These are phyloP conservation scores for Carex myosuroides DNA, from an alignment of 176 grass and related monocot genomes.

Conservation along the genomic window DNA sequence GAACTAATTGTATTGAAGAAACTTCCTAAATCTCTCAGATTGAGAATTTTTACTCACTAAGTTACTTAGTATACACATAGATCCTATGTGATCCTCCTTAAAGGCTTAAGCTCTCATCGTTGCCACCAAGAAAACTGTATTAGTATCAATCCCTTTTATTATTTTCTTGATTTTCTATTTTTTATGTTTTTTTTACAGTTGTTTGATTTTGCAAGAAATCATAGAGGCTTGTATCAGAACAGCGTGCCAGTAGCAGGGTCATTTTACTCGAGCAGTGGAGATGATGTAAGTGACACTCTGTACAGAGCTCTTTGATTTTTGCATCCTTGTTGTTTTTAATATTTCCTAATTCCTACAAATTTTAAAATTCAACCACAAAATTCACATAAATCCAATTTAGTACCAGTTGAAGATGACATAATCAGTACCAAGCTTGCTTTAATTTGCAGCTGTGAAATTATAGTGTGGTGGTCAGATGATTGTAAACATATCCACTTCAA, in stretches of 20 bases:
- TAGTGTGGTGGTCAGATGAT: not conserved
- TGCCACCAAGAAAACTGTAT: not conserved
- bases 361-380: not conserved
- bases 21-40: not conserved
- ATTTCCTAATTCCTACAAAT: not conserved
- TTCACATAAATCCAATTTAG: not conserved
- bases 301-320: not conserved
- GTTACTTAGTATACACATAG: not conserved
- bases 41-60: not conserved
- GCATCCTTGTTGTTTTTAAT: not conserved
- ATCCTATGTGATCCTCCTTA: not conserved
- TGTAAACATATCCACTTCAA: not conserved
- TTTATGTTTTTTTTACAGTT: slow-evolving; percentile 30
- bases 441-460: not conserved
- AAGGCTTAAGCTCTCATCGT: not conserved
- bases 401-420: not conserved
- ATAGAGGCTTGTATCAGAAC: slow-evolving; percentile 52
- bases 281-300: slow-evolving; percentile 37
- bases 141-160: not conserved
- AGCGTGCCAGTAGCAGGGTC: slow-evolving; percentile 33
- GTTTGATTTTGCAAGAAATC: slow-evolving; percentile 53
- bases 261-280: slow-evolving; percentile 61
- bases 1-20: not conserved
- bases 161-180: slow-evolving; percentile 9
- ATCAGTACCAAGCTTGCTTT: not conserved